Conservation (phyloP, 2,329 filamentous ascomycete species). For the Geoglossum cookeanum region DNA sequence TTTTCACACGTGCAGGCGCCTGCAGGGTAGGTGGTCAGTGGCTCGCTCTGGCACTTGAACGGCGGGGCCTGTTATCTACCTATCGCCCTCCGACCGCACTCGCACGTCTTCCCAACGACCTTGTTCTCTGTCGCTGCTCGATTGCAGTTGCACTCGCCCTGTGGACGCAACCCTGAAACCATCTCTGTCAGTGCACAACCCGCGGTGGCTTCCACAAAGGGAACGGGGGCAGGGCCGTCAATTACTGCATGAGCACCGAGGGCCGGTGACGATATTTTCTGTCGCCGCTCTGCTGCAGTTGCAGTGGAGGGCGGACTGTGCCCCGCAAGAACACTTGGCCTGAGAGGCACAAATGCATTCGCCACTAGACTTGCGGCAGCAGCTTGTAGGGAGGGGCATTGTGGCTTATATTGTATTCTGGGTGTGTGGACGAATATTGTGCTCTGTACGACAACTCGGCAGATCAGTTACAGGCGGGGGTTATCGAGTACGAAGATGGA, state of each 20-base stretch:
- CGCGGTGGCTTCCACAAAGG: not conserved
- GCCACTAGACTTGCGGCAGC: conserved; percentile 38
- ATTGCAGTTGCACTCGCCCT: conserved; percentile 66
- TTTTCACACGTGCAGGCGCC: conserved; percentile 72
- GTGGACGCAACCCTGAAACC: conserved; percentile 43
- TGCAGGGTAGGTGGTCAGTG: conserved; percentile 14
- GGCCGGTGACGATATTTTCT: conserved; percentile 57
- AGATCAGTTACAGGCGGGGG: too few species aligned
- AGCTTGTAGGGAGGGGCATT: conserved; percentile 31
- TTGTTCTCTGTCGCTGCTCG: conserved; percentile 51
- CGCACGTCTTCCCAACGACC: conserved; percentile 43
- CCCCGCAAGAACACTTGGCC: conserved; percentile 68
- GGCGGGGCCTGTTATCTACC: conserved; percentile 24
- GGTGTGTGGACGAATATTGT: too few species aligned
- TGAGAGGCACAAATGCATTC: conserved; percentile 38
- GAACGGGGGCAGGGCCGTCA: conserved; percentile 9
- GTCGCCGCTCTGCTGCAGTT: conserved; percentile 55
- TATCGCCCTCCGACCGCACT: conserved; percentile 56
- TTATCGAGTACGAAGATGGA: too few species aligned
- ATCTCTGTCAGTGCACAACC: conserved; percentile 6
- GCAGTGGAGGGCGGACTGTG: conserved; percentile 73
- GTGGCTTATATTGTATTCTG: too few species aligned
- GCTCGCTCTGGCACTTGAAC: too few species aligned
- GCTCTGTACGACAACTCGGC: too few species aligned
- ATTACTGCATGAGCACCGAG: conserved; percentile 65